These are phyloP conservation scores for Diplodia scrobiculata DNA, from an alignment of 2,329 filamentous ascomycete species.

Conservation along the genomic window DNA sequence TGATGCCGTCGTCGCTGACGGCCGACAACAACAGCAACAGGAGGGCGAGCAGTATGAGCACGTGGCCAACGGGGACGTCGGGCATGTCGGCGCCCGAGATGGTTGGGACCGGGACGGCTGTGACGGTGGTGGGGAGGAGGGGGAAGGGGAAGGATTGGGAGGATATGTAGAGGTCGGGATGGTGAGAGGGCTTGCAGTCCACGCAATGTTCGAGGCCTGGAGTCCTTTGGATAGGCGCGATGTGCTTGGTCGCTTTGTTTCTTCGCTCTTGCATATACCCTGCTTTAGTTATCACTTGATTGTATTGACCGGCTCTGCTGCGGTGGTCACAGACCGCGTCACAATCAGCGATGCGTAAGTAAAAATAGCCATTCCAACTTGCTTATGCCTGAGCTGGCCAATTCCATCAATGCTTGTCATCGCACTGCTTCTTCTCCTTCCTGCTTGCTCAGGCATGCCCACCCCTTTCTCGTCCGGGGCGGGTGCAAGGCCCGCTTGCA, in stretches of 20 bases:
- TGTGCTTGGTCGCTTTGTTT: not conserved
- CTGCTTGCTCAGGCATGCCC: no score
- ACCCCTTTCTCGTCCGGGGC: not conserved
- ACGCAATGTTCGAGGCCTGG: not conserved
- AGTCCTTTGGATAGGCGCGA: not conserved
- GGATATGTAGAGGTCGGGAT: constrained; percentile 7
- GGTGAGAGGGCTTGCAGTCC: not conserved
- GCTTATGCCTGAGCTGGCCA: no score
- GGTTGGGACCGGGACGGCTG: no score
- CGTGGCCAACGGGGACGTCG: constrained; percentile 10
- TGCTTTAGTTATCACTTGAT: not conserved
- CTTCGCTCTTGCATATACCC: not conserved
- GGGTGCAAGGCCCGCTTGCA: not conserved
- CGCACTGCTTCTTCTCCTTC: not conserved
- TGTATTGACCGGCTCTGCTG: not conserved
- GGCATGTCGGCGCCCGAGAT: constrained; percentile 7
- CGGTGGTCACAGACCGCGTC: no score
- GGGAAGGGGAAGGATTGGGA: not conserved
- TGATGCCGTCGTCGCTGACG: not conserved
- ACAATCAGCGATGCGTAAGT: no score
- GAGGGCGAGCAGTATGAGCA: not conserved
- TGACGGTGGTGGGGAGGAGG: not conserved
- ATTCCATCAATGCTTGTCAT: not conserved
- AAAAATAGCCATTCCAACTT: not conserved
- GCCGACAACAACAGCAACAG: not conserved